Evolutionary conservation across 176 grass and related monocot species (phyloP).

Genomic region (Thalia dealbata): DNA sequence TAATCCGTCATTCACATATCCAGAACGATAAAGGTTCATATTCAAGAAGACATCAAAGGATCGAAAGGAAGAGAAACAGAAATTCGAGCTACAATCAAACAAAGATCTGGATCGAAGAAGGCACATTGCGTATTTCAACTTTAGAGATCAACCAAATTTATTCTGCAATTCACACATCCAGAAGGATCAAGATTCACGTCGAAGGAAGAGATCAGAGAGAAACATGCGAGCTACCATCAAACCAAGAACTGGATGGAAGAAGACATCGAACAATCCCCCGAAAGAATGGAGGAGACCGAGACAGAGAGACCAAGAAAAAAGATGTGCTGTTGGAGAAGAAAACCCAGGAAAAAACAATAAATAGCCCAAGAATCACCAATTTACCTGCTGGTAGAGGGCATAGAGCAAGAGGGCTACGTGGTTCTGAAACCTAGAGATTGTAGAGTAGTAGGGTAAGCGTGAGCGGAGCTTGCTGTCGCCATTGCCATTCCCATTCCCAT

Average conservation of each 20-base stretch:
- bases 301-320: too few species aligned
- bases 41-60: too few species aligned
- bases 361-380: neutral
- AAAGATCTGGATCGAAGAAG: neutral
- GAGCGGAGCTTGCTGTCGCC: neutral
- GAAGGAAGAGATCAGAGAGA: too few species aligned
- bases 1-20: too few species aligned
- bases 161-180: neutral
- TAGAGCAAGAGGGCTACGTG: constrained; percentile 13
- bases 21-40: too few species aligned
- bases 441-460: neutral
- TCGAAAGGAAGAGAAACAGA: too few species aligned
- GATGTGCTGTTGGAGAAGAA: neutral
- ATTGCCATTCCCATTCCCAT: constrained; percentile 5
- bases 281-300: neutral
- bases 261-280: too few species aligned
- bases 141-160: neutral
- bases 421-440: constrained; percentile 6
- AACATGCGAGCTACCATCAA: too few species aligned
- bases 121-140: neutral
- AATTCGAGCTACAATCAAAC: neutral
- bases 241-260: neutral
- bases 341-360: neutral
- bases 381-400: constrained; percentile 13
- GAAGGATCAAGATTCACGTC: neutral